A percentile compares a stretch with the other conserved stretches of the same genome.
phyloP scores from a whole-genome alignment of 2,329 filamentous ascomycete species.

The Karstenula rhodostoma region DNA sequence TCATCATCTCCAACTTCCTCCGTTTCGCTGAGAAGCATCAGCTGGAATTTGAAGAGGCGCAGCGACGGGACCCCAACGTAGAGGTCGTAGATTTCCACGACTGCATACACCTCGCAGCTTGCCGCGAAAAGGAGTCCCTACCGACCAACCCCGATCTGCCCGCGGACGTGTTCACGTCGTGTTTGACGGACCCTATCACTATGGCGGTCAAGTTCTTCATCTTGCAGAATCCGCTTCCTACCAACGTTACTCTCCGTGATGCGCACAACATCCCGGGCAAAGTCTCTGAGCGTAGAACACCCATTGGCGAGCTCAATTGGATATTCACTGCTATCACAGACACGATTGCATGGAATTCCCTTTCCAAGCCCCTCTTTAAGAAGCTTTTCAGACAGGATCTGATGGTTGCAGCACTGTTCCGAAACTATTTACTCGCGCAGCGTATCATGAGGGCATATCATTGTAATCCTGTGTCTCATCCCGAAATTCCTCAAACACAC shows the following conservation, averaged over 20 bases:
- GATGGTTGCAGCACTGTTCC: conserved; percentile 97
- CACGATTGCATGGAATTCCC: conserved; percentile 96
- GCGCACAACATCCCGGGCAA: conserved; percentile 90
- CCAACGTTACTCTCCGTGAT: conserved; percentile 76
- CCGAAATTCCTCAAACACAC: conserved; percentile 91
- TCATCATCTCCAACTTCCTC: conserved; percentile 94
- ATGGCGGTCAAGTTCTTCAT: conserved; percentile 98
- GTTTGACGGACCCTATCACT: conserved; percentile 94
- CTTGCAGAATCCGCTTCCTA: conserved; percentile 81
- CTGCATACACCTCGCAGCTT: conserved; percentile 92
- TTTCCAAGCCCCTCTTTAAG: conserved; percentile 89
- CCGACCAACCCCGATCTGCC: conserved; percentile 94
- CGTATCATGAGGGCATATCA: conserved; percentile 96
- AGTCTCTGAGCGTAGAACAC: conserved; percentile 90
- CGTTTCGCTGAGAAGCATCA: conserved; percentile 95
- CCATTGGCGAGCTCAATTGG: conserved; percentile 96
- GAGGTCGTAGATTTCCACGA: conserved; percentile 74
- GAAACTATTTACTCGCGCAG: conserved; percentile 94
- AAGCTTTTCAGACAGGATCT: conserved; percentile 97
- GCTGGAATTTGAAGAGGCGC: conserved; percentile 80
- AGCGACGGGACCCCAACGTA: conserved; percentile 76
- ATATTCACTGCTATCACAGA: conserved; percentile 99
- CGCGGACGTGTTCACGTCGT: conserved; percentile 94
- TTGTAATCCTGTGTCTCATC: conserved; percentile 92
- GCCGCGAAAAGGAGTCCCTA: conserved; percentile 86